These are phyloP conservation scores for Penicillium steckii DNA, from an alignment of 495 filamentous ascomycete species.

Conservation along the genomic window DNA sequence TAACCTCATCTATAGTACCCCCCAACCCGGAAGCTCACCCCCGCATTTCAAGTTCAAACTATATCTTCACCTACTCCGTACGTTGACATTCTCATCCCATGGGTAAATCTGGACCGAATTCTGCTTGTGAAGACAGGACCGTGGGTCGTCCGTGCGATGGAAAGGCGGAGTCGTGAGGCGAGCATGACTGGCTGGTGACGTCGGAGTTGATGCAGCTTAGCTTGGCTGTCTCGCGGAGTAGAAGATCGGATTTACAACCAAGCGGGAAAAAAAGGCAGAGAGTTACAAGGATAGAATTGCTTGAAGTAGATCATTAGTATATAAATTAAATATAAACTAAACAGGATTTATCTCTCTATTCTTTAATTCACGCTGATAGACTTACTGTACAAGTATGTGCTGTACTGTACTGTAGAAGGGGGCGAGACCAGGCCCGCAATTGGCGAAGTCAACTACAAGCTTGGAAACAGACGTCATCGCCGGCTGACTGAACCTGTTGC, in stretches of 20 bases:
- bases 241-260: background rate
- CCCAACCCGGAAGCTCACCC: background rate
- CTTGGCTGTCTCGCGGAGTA: background rate
- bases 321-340: too few relatives aligned
- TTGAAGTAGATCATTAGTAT: too few relatives aligned
- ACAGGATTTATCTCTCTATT: too few relatives aligned
- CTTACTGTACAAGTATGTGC: too few relatives aligned
- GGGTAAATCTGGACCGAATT: background rate
- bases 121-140: background rate
- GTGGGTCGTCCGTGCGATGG: conserved; percentile 1
- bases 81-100: background rate
- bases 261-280: background rate
- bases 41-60: background rate
- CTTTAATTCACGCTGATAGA: too few relatives aligned
- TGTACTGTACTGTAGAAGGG: too few relatives aligned
- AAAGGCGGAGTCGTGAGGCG: conserved; percentile 2
- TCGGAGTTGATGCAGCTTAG: conserved; percentile 10
- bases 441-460: background rate
- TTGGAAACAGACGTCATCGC: conserved; percentile 21
- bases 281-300: too few relatives aligned
- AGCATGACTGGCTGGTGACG: conserved; percentile 32
- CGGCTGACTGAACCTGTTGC: conserved; percentile 4
- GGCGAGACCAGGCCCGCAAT: background rate
- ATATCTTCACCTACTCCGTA: background rate
- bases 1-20: too few relatives aligned